Base-by-base conservation (phyloP, 306 rosid species). In the Cicer bijugum region DNA sequence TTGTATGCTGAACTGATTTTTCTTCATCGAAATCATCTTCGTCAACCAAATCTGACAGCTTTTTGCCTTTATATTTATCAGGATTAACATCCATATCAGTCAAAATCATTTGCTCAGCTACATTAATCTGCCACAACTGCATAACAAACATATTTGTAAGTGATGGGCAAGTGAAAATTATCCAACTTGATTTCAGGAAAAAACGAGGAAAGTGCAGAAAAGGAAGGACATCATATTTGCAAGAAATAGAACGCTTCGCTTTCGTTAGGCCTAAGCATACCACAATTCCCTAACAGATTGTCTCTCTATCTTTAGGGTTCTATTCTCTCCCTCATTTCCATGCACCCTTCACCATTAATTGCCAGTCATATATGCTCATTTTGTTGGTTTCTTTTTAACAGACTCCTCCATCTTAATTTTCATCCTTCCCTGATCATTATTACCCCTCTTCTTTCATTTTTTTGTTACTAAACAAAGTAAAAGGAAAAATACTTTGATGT, bases 101-200 rank as follows among this genome's bases (percentile, higher is more conserved):
- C 87, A 94, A 17, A 71, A 94, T 89, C 89, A 85, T 88, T 79
- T 94, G 97, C 83, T 94, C 97, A 19, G 98, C 98, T 23, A 68
- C 88, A 84, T 91, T 90, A 71, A 89, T 87, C 84, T 94, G 98
- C 98, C 97, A 94, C 84, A 94, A 85, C 98, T 94, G 98, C 80
- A 78, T 46, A 71, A 78, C 39, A 70, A 12, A 65, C 4, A 53
- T 50, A 75, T 44, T 51, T 40, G 79, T 70, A 9, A 59, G 78
- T 12, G 64, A 83, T 57, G 62, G 9, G 15, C 15, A 17, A 62
- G 42, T 15, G 57, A 71, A 62, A 40, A 63, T 40, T 12, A 43
- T 53, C 58, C 55, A 62, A 16, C 16, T 50, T 11, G 38, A 43
- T 66, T 66, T 66, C 53, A 44, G 3, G 16, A 66, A 46, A 66